Evolutionary conservation across 345 rosid genomes (phyloP), one percentile per base, ranked within the genome.

Genomic region (Eucalyptus erythrocorys): DNA sequence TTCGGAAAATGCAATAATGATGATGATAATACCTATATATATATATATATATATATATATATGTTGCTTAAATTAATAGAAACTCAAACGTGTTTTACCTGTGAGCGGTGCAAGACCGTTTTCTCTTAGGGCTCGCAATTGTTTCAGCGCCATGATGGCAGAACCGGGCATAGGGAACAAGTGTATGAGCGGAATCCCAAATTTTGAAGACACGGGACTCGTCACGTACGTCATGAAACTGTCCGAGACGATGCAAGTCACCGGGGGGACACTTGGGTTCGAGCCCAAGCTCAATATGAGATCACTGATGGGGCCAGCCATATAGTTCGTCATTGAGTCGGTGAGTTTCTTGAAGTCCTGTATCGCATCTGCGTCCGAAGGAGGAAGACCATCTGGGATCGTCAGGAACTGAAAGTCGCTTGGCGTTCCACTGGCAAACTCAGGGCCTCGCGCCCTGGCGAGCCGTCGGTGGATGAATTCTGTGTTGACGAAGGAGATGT

Each of bases 401-500:
- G 89, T 19, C 48, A 80, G 71, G 82, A 88, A 86, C 43, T 71
- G 55, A 37, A 89, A 91, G 43, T 66, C 85, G 43, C 47, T 76
- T 7, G 55, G 89, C 32, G 88, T 88, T n/a, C 26, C 9, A 42
- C 40, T 88, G 1, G 27, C 12, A 5, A 76, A 85, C 40, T 55
- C 30, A 17, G 48, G 68, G 16, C 89, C 89, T 30, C 66, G 32
- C 13, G 91, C 76, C 47, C 71, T 86, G 55, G 68, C 51, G 24
- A 91, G 48, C 21, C 92, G 89, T 6, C 13, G 49, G 86, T 89
- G 90, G 64, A 89, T 91, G 85, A 87, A 91, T 5, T 89, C 87
- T 3, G 92, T 87, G 89, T 89, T 85, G 24, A 89, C 88, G 51
- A 91, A 91, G 51, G 92, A 86, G 27, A 91, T 50, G 88, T 86